Conservation (phyloP, 1,139 yeast genomes). For the Debaryomyces sp. region DNA sequence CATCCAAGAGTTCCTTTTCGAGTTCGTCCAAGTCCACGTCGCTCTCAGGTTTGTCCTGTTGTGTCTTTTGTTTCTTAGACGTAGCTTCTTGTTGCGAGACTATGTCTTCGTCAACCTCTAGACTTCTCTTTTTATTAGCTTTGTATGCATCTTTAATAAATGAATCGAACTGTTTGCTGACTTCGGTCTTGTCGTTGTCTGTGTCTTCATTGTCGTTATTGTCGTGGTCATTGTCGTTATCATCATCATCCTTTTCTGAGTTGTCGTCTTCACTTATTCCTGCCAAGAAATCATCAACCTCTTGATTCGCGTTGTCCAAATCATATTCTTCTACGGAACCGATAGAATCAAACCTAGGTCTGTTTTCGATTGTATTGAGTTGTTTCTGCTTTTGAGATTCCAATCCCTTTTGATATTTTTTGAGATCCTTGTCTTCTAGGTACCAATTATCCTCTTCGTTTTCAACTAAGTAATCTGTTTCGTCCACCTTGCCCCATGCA, state of each 20-base stretch:
- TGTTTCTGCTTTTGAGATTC: constrained; percentile 21
- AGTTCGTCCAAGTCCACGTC: constrained; percentile 41
- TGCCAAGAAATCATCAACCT: constrained; percentile 62
- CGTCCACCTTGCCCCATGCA: constrained; percentile 73
- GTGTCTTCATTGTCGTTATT: constrained; percentile 23
- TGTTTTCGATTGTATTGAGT: constrained; percentile 13
- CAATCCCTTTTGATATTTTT: constrained; percentile 41
- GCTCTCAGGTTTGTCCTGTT: constrained; percentile 11
- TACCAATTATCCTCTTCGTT: constrained; percentile 46
- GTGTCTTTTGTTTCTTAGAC: constrained; percentile 13
- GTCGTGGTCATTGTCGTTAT: constrained; percentile 30
- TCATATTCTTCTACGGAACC: constrained; percentile 44
- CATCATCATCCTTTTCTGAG: constrained; percentile 32
- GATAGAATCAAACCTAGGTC: constrained; percentile 31
- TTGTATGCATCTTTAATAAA: constrained; percentile 37
- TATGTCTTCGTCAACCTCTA: constrained; percentile 21
- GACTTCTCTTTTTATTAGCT: constrained; percentile 24
- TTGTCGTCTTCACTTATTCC: constrained; percentile 55
- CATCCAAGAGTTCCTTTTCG: constrained; percentile 49
- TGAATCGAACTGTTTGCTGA: constrained; percentile 20
- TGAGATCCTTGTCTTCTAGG: constrained; percentile 46
- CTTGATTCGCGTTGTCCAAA: constrained; percentile 59
- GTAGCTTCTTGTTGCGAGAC: constrained; percentile 12
- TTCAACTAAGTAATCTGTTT: constrained; percentile 57
- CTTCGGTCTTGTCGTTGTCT: constrained; percentile 10